These are phyloP conservation scores for Vanrija sp. DNA, from an alignment of 1,284 basidiomycete species.

Conservation along the genomic window DNA sequence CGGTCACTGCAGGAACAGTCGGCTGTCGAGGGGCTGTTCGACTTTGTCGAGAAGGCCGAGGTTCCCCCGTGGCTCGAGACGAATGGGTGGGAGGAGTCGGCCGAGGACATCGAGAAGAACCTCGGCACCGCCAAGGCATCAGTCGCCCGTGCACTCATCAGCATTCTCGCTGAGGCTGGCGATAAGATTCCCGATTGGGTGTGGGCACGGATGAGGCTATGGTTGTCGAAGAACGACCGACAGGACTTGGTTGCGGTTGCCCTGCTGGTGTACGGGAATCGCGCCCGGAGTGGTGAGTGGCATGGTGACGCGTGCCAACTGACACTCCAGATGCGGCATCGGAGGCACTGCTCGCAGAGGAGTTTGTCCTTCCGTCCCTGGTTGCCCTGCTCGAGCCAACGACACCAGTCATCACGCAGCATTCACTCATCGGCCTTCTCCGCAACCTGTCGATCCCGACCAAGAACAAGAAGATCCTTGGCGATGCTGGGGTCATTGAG, in stretches of 20 bases:
- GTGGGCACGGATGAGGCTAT: slow-evolving; percentile 66
- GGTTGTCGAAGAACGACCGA: slow-evolving; percentile 57
- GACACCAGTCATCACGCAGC: slow-evolving; percentile 70
- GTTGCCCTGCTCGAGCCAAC: slow-evolving; percentile 57
- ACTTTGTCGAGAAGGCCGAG: slow-evolving; percentile 21
- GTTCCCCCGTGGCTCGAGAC: slow-evolving; percentile 3
- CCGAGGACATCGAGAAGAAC: slow-evolving; percentile 44
- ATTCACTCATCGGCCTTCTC: slow-evolving; percentile 74
- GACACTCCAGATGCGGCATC: slow-evolving; percentile 7
- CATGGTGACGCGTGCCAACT: background rate
- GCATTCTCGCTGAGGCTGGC: slow-evolving; percentile 64
- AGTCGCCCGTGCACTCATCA: slow-evolving; percentile 76
- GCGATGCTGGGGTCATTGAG: slow-evolving; percentile 62
- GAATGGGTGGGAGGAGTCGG: background rate
- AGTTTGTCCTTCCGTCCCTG: slow-evolving; percentile 11
- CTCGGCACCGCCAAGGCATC: slow-evolving; percentile 79
- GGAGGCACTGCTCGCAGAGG: background rate
- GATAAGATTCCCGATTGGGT: slow-evolving; percentile 65
- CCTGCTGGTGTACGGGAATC: slow-evolving; percentile 50
- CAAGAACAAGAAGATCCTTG: slow-evolving; percentile 60
- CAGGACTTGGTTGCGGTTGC: slow-evolving; percentile 51
- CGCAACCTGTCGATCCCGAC: slow-evolving; percentile 74
- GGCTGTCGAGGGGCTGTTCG: slow-evolving; percentile 7
- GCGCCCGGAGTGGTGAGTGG: slow-evolving; percentile 61
- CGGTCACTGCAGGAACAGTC: background rate